A percentile compares a stretch with the other conserved stretches of the same genome.
These are phyloP conservation scores for Podochytrium sp. DNA, from an alignment of 192 early-diverging fungal species.

Conservation along the genomic window DNA sequence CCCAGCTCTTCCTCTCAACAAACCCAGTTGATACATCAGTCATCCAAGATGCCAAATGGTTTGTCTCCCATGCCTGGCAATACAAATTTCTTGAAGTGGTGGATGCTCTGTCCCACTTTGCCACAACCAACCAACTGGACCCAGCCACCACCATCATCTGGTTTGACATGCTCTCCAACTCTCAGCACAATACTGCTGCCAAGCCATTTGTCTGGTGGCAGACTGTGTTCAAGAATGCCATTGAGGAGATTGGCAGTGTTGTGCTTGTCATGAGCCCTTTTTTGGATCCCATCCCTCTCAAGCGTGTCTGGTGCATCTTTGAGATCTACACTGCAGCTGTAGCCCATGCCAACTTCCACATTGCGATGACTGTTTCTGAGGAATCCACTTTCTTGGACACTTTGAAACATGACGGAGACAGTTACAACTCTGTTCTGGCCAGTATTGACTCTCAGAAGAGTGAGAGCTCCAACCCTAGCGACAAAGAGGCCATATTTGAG, in stretches of 20 bases:
- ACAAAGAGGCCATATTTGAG: conserved; percentile 12
- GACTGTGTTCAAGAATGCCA: conserved; percentile 34
- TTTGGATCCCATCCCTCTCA: conserved; percentile 27
- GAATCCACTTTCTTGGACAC: not conserved
- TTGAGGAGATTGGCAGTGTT: conserved; percentile 24
- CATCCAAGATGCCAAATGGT: too few relatives aligned
- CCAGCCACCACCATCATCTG: conserved; percentile 16
- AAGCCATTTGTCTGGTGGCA: conserved; percentile 32
- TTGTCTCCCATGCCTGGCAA: conserved; percentile 36
- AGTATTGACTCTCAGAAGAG: not conserved
- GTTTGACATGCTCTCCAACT: conserved; percentile 43
- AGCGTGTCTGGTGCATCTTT: too few relatives aligned
- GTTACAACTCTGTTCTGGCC: not conserved
- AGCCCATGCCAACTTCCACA: conserved; percentile 5
- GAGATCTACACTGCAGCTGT: conserved; percentile 16
- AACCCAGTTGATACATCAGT: not conserved
- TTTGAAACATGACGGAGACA: not conserved
- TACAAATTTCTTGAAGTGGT: conserved; percentile 35
- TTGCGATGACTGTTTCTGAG: not conserved
- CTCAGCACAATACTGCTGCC: not conserved
- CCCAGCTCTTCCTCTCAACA: too few relatives aligned
- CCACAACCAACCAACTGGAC: not conserved
- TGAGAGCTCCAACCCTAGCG: not conserved
- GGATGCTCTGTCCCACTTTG: conserved; percentile 22
- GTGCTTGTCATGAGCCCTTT: conserved; percentile 34